Conservation (phyloP, 2,329 filamentous ascomycete species). For the Cordyceps sp. region DNA sequence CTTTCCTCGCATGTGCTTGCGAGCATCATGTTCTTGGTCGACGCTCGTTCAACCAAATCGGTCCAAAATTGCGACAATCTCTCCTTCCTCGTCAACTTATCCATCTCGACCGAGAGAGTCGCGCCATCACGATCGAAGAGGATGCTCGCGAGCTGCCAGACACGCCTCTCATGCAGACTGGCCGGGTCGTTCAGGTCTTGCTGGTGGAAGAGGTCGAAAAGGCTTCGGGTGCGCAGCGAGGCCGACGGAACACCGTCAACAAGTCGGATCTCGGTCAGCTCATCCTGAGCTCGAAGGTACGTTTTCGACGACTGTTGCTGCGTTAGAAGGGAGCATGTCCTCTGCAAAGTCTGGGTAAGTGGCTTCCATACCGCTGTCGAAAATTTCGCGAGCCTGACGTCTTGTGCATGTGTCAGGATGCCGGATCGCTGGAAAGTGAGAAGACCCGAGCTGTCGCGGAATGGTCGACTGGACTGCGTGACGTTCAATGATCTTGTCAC, state of each 20-base stretch:
- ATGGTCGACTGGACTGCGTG: constrained; percentile 17
- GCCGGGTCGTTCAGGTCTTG: constrained; percentile 25
- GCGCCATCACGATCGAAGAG: constrained; percentile 57
- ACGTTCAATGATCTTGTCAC: constrained; percentile 27
- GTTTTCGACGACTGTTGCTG: constrained; percentile 32
- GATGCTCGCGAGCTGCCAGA: constrained; percentile 77
- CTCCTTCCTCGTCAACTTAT: constrained; percentile 33
- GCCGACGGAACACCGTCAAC: constrained; percentile 45
- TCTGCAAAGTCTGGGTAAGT: constrained; percentile 1
- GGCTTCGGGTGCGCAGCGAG: constrained; percentile 19
- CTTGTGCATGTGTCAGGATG: constrained; percentile 45
- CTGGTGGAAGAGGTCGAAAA: constrained; percentile 23
- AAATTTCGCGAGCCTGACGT: constrained; percentile 49
- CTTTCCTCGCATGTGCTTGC: constrained; percentile 61
- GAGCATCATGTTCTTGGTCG: constrained; percentile 35
- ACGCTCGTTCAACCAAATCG: constrained; percentile 44
- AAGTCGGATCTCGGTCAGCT: constrained; percentile 33
- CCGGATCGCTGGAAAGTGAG: constrained; percentile 21
- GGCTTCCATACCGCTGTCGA: constrained; percentile 29
- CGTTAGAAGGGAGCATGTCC: too few species aligned
- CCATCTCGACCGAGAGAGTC: constrained; percentile 21
- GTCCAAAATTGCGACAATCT: constrained; percentile 53
- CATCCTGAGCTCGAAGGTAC: constrained; percentile 37
- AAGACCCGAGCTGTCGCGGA: constrained; percentile 11
- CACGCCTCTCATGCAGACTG: constrained; percentile 47